Conservation (phyloP, 129 eudicot genomes). For the Flaveria bidentis region DNA sequence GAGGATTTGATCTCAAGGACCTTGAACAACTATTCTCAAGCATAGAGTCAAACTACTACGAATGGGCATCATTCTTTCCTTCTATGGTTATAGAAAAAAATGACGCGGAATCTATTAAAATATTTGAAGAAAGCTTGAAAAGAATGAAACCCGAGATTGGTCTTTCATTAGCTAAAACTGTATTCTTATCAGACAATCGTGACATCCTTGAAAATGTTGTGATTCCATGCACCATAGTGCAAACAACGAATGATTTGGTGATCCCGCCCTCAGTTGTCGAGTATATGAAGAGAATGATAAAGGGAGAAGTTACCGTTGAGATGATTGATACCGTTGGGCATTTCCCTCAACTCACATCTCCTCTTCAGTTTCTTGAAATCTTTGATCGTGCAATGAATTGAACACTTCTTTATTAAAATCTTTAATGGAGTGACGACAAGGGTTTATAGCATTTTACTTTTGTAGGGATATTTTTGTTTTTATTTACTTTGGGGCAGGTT, state of each 20-base stretch:
- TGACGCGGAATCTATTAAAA: constrained; percentile 42
- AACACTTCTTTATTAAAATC: constrained; percentile 34
- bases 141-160: constrained; percentile 66
- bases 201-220: constrained; percentile 61
- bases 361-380: constrained; percentile 56
- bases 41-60: constrained; percentile 61
- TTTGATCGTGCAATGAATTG: constrained; percentile 44
- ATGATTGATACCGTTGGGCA: constrained; percentile 78
- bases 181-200: constrained; percentile 67
- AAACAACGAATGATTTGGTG: constrained; percentile 54
- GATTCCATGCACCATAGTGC: constrained; percentile 72
- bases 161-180: constrained; percentile 56
- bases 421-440: constrained; percentile 42
- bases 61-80: constrained; percentile 68
- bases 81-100: constrained; percentile 51
- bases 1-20: constrained; percentile 61
- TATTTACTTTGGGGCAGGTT: constrained; percentile 7
- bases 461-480: background rate
- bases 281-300: constrained; percentile 64
- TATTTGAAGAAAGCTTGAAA: constrained; percentile 44
- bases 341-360: constrained; percentile 86
- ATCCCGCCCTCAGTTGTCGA: constrained; percentile 64
- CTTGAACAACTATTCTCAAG: constrained; percentile 64
- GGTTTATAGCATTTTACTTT: constrained; percentile 4
- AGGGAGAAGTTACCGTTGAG: constrained; percentile 52